Percentiles rank a stretch among this genome's conserved stretches.
phyloP scores from a whole-genome alignment of 805 yeast genomes.

The Cyberlindnera mycetangii region DNA sequence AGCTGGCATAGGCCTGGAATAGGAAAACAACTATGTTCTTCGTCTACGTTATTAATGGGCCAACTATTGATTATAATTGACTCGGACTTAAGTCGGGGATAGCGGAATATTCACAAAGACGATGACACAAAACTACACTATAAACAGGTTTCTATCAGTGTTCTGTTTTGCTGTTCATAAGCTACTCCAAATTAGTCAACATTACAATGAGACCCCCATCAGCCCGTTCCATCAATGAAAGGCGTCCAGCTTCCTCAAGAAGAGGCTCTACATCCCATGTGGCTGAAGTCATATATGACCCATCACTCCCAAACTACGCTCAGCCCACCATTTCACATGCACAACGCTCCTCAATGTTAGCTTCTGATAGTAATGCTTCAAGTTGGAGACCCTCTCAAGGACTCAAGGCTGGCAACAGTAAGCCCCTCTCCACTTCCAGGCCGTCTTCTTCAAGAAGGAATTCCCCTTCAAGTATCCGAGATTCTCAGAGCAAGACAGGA shows the following conservation, averaged over 20 bases:
- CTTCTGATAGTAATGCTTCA: neutral
- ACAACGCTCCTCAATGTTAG: constrained; percentile 2
- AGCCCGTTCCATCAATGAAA: constrained; percentile 2
- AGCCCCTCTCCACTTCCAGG: constrained; percentile 1
- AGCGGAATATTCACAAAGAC: neutral
- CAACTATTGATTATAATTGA: too few relatives aligned
- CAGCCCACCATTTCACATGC: constrained; percentile 8
- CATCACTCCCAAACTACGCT: constrained; percentile 11
- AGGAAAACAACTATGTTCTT: too few relatives aligned
- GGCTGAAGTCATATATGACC: constrained; percentile 2
- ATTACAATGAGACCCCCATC: constrained; percentile 3
- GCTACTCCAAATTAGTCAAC: too few relatives aligned
- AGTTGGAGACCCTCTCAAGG: neutral
- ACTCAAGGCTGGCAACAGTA: constrained; percentile 11
- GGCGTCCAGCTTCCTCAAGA: neutral
- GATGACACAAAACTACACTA: too few relatives aligned
- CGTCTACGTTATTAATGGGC: too few relatives aligned
- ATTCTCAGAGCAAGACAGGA: neutral
- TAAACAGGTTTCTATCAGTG: too few relatives aligned
- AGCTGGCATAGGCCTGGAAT: too few relatives aligned
- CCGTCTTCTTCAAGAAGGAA: constrained; percentile 4
- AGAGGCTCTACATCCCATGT: neutral
- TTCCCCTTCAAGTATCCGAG: neutral
- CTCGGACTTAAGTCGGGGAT: neutral
- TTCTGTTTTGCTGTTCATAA: too few relatives aligned